Evolutionary conservation across 1,284 basidiomycete genomes (phyloP).

Genomic region (Ganoderma resinaceum): DNA sequence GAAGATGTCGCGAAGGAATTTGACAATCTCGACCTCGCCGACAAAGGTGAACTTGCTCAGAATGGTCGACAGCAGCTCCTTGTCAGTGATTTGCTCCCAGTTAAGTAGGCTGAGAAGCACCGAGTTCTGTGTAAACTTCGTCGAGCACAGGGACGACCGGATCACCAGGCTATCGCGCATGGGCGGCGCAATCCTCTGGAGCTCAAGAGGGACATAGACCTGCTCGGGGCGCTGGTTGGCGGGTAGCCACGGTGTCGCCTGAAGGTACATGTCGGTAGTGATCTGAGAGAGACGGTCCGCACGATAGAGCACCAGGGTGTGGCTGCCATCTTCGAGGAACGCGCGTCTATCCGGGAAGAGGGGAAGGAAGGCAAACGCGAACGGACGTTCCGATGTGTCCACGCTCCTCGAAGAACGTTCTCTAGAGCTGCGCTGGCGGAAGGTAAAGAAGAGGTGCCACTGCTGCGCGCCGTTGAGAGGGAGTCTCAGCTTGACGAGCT

Average conservation of each 20-base stretch:
- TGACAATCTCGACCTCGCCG: slow-evolving; percentile 92
- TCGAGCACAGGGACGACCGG: slow-evolving; percentile 92
- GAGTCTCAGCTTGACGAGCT: slow-evolving; percentile 89
- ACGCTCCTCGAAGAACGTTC: slow-evolving; percentile 50
- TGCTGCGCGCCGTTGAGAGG: slow-evolving; percentile 74
- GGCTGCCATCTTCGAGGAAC: slow-evolving; percentile 92
- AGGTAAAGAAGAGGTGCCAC: slow-evolving; percentile 95
- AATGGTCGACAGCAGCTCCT: slow-evolving; percentile 73
- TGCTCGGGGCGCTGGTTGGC: slow-evolving; percentile 66
- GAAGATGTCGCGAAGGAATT: slow-evolving; percentile 92
- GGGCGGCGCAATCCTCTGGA: slow-evolving; percentile 71
- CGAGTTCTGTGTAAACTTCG: slow-evolving; percentile 91
- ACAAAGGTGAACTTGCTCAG: slow-evolving; percentile 93
- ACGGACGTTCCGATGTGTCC: slow-evolving; percentile 73
- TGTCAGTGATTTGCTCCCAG: slow-evolving; percentile 81
- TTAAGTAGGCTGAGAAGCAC: slow-evolving; percentile 84
- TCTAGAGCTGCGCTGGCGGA: slow-evolving; percentile 78
- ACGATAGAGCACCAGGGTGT: slow-evolving; percentile 84
- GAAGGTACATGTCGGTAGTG: slow-evolving; percentile 73
- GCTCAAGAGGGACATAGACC: slow-evolving; percentile 63
- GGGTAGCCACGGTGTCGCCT: slow-evolving; percentile 65
- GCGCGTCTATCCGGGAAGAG: slow-evolving; percentile 82
- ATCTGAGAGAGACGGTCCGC: slow-evolving; percentile 74
- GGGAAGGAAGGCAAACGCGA: slow-evolving; percentile 93
- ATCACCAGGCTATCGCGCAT: slow-evolving; percentile 84